These are phyloP conservation scores for Aspergillus sp. DNA, from an alignment of 2,329 filamentous ascomycete species.

Conservation along the genomic window DNA sequence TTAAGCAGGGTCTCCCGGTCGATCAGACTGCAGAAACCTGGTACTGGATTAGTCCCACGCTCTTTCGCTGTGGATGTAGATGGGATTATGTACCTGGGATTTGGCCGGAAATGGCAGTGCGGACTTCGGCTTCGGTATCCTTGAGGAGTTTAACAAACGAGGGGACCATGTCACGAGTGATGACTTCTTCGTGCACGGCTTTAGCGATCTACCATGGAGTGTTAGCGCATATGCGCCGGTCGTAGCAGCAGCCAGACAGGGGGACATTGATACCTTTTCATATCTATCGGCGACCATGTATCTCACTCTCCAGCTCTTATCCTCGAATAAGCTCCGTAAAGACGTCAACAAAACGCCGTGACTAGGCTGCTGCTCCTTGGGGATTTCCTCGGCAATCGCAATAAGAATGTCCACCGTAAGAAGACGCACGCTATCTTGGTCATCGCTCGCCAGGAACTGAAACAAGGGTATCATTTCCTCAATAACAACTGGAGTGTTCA, in stretches of 20 bases:
- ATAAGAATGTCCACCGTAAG: constrained; percentile 95
- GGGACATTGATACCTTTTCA: constrained; percentile 62
- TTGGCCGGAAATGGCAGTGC: constrained; percentile 92
- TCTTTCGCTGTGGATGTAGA: not conserved
- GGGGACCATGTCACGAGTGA: constrained; percentile 86
- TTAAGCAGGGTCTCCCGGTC: constrained; percentile 81
- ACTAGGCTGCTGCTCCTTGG: constrained; percentile 95
- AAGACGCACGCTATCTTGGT: constrained; percentile 94
- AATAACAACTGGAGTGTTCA: constrained; percentile 83
- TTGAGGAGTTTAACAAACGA: constrained; percentile 97
- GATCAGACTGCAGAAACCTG: constrained; percentile 84
- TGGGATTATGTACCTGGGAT: constrained; percentile 59
- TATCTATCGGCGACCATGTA: constrained; percentile 99
- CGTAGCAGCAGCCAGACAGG: not conserved
- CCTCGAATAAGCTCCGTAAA: constrained; percentile 86
- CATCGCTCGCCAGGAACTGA: constrained; percentile 90
- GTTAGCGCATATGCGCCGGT: constrained; percentile 9
- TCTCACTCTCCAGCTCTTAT: constrained; percentile 98
- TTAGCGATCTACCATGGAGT: constrained; percentile 68
- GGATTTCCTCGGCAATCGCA: constrained; percentile 90
- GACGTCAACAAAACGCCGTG: constrained; percentile 88
- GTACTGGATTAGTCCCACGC: constrained; percentile 12
- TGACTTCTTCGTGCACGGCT: constrained; percentile 94
- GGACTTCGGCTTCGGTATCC: constrained; percentile 94
- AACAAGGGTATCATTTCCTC: constrained; percentile 99